Evolutionary conservation across 805 yeast species (phyloP).

Genomic region (Wickerhamomyces rabaulensis): DNA sequence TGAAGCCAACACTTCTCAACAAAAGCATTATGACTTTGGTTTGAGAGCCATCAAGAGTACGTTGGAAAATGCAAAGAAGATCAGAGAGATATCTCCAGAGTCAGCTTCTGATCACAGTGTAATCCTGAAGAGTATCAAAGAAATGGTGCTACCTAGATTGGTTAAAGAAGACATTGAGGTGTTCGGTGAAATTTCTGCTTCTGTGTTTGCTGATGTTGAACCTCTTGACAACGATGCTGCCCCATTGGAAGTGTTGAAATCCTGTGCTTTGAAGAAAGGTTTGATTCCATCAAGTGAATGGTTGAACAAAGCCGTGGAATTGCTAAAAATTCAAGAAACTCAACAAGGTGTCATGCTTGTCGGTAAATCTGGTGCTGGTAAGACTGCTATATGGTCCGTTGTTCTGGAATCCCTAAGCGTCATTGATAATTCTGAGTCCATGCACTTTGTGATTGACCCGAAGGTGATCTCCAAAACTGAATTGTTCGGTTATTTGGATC

Average conservation of each 20-base stretch:
- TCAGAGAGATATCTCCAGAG: conserved; percentile 23
- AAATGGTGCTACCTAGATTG: conserved; percentile 66
- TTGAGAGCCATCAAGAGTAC: conserved; percentile 73
- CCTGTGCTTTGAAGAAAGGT: conserved; percentile 29
- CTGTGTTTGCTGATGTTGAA: conserved; percentile 25
- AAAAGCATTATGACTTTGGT: conserved; percentile 87
- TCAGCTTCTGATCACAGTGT: conserved; percentile 26
- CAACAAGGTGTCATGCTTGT: conserved; percentile 81
- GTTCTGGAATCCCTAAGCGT: conserved; percentile 35
- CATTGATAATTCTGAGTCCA: conserved; percentile 31
- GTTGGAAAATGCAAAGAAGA: conserved; percentile 50
- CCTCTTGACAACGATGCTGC: conserved; percentile 21
- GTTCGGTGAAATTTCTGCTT: conserved; percentile 25
- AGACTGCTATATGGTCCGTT: conserved; percentile 48
- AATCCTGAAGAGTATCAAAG: conserved; percentile 49
- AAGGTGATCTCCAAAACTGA: conserved; percentile 64
- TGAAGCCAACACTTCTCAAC: conserved; percentile 37
- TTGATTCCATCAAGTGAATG: conserved; percentile 35
- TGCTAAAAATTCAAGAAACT: conserved; percentile 51
- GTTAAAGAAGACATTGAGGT: conserved; percentile 43
- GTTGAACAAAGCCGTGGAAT: conserved; percentile 52
- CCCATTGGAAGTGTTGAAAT: conserved; percentile 24
- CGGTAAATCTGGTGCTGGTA: conserved; percentile 76
- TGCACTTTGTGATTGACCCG: conserved; percentile 56
- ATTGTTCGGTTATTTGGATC: conserved; percentile 67